Percentiles rank a stretch among this genome's conserved stretches.
Evolutionary conservation across 768 basidiomycete genomes (phyloP).

Genomic region (Hericium rajendrae): DNA sequence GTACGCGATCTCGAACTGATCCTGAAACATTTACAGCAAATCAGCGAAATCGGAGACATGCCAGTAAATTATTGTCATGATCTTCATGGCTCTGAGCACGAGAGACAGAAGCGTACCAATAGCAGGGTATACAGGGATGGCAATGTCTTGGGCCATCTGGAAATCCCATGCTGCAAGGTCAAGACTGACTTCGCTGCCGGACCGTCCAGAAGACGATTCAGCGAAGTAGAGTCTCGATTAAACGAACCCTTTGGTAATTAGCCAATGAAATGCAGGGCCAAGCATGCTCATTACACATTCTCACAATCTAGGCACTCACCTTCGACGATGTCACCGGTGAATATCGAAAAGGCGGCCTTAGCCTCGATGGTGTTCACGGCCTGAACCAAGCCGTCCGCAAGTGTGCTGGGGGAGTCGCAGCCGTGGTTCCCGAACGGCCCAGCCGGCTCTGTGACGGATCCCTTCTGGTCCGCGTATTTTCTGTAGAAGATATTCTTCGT

Average conservation of each 20-base stretch:
- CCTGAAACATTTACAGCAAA: slow-evolving; percentile 47
- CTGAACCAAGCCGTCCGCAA: neutral
- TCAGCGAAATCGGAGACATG: slow-evolving; percentile 58
- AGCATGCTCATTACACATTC: neutral
- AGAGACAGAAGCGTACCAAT: slow-evolving; percentile 28
- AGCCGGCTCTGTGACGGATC: neutral
- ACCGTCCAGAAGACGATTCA: neutral
- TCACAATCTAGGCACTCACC: slow-evolving; percentile 23
- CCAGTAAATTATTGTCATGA: neutral
- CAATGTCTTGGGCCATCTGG: slow-evolving; percentile 33
- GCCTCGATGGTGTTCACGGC: neutral
- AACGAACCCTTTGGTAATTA: slow-evolving; percentile 30
- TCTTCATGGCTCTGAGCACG: neutral
- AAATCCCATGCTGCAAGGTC: slow-evolving; percentile 38
- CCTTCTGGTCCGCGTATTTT: neutral
- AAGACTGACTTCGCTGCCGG: slow-evolving; percentile 20
- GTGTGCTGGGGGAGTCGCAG: neutral
- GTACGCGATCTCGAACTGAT: slow-evolving; percentile 54
- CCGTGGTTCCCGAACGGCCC: neutral
- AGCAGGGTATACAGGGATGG: slow-evolving; percentile 36
- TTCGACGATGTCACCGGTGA: slow-evolving; percentile 59
- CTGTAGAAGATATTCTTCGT: slow-evolving; percentile 3
- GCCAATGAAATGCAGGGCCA: slow-evolving; percentile 24
- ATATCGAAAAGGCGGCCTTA: slow-evolving; percentile 38
- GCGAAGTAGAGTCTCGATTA: slow-evolving; percentile 7